Evolutionary conservation across 345 rosid genomes (phyloP).

Genomic region (Passiflora organensis): DNA sequence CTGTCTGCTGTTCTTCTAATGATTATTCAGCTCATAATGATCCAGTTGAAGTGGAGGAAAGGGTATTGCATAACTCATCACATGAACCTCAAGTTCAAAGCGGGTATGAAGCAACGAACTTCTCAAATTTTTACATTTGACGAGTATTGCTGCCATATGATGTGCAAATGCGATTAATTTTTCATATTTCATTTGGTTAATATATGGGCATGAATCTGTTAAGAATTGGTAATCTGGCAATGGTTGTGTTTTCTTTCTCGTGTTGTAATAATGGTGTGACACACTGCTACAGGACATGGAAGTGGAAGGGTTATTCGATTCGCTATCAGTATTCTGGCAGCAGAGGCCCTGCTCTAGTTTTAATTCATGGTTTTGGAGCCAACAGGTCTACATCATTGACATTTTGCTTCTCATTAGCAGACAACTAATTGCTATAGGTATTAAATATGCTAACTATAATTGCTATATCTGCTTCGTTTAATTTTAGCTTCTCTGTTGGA

Average conservation of each 20-base stretch:
- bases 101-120: conserved; percentile 27
- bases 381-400: conserved; percentile 72
- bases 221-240: no score
- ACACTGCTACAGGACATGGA: conserved; percentile 54
- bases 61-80: conserved; percentile 5
- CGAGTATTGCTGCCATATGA: background rate
- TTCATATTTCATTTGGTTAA: no score
- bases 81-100: conserved; percentile 32
- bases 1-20: conserved; percentile 20
- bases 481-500: conserved; percentile 3
- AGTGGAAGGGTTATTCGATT: conserved; percentile 79
- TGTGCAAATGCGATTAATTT: no score
- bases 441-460: conserved; percentile 23
- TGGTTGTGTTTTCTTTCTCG: no score
- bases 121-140: no score
- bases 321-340: conserved; percentile 72
- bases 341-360: conserved; percentile 73
- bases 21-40: conserved; percentile 13
- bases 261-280: background rate
- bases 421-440: conserved; percentile 50
- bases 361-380: conserved; percentile 93
- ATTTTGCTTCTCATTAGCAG: conserved; percentile 53
- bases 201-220: no score
- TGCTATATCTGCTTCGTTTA: background rate
- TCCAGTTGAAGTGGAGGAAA: conserved; percentile 12